Base-by-base conservation (phyloP, 2,329 filamentous ascomycete genomes). In the Fusarium pseudoanthophilum region DNA sequence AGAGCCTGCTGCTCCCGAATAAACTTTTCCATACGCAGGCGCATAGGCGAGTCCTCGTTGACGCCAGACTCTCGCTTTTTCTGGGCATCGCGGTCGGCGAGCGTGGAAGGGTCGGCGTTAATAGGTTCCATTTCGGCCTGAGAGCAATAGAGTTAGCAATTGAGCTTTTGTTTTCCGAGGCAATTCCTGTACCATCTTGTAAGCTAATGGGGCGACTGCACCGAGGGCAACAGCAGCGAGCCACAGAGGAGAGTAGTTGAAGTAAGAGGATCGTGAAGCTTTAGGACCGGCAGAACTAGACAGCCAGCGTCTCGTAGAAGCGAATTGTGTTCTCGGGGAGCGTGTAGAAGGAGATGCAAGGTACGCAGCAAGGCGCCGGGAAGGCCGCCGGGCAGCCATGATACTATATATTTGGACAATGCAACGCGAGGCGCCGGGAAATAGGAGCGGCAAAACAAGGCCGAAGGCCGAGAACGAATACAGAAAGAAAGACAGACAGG, bases 11-110 rank as follows among this genome's bases (percentile, higher is more conserved):
- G 94, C 77, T 95, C 90, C 82, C 96, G 96, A 83, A 98, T 97
- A 81, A 98, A 93, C 78, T 93, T 91, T 84, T 99, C 96, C 96
- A 99, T 98, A 72, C 95, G 94, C 65, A 99, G 88, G 62, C 96
- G 95, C 95, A 99, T 98, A 4, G 96, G 95, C 20, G 95, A 98
- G 77, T 91, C 87, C 64, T 91, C 88, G 53, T 87, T 92, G 56
- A 98, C 88, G 26, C 76, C 75, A 39, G 77, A 72, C 81, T 96
- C 93, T 71, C 92, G 91, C 84, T 96, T 97, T 75, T 90, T 88
- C 71, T 94, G 87, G 73, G 90, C 91, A 82, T 98, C 96, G 78
- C 93, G 91, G 80, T 97, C 93, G 77, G 94, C 95, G 75, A 98
- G 93, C 45, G 92, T 89, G 36, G 93, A 87, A 52, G 84, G 79